A percentile compares a stretch with the other conserved stretches of the same genome.
phyloP scores from a whole-genome alignment of 768 basidiomycete genomes.

The Xanthoconium purpureum region DNA sequence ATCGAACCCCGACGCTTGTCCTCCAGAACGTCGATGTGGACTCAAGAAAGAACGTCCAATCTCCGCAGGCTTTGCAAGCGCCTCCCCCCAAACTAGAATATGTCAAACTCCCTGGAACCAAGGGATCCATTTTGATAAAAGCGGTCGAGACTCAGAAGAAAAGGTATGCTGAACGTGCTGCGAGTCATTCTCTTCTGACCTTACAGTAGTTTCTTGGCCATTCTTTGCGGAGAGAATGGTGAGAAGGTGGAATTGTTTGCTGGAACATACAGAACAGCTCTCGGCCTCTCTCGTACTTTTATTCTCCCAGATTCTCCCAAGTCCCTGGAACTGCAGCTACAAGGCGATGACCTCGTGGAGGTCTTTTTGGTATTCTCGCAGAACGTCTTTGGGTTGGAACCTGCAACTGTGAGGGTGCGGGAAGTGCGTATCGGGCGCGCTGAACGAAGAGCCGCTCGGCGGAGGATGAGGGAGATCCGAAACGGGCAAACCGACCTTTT shows the following conservation, averaged over 20 bases:
- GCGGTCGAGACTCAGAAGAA: constrained; percentile 88
- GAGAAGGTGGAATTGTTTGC: constrained; percentile 94
- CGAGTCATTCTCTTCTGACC: background rate
- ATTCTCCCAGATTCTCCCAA: constrained; percentile 89
- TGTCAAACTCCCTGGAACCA: constrained; percentile 89
- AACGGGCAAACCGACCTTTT: constrained; percentile 43
- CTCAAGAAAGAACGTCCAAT: constrained; percentile 32
- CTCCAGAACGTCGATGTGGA: constrained; percentile 43
- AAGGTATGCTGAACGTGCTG: constrained; percentile 47
- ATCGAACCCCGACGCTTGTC: constrained; percentile 38
- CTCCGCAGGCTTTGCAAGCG: constrained; percentile 43
- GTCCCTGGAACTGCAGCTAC: constrained; percentile 81
- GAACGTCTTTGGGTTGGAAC: constrained; percentile 89
- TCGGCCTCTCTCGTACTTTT: constrained; percentile 88
- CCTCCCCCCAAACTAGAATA: constrained; percentile 87
- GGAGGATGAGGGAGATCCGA: constrained; percentile 70
- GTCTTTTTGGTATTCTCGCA: constrained; percentile 89
- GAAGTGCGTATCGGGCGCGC: constrained; percentile 90
- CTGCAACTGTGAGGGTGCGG: constrained; percentile 89
- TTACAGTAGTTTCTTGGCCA: constrained; percentile 74
- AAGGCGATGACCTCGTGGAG: constrained; percentile 91
- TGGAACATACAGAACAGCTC: constrained; percentile 84
- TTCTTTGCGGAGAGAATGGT: constrained; percentile 87
- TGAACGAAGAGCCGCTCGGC: constrained; percentile 79
- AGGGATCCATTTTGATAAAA: constrained; percentile 78